A percentile compares a stretch with the other conserved stretches of the same genome.
These are phyloP conservation scores for Cladosporium austrohemisphaericum DNA, from an alignment of 2,329 filamentous ascomycete species.

Conservation along the genomic window DNA sequence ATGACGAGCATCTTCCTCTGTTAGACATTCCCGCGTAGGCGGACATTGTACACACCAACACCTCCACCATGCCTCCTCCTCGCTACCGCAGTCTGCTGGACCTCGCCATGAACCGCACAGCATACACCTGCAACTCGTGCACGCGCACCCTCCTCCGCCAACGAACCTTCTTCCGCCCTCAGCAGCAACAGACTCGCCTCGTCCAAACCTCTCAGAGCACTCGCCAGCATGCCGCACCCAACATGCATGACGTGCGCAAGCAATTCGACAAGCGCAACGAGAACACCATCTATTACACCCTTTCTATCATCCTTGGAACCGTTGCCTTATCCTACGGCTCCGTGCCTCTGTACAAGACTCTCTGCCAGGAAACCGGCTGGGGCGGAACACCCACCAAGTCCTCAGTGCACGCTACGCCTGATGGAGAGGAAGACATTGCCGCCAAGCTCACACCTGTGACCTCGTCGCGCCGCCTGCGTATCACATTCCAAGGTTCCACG, in stretches of 20 bases:
- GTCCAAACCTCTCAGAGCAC: slow-evolving; percentile 10
- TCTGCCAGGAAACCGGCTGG: slow-evolving; percentile 85
- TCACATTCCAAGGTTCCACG: slow-evolving; percentile 93
- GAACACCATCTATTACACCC: slow-evolving; percentile 67
- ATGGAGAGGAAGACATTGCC: slow-evolving; percentile 53
- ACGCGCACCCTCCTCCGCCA: slow-evolving; percentile 6
- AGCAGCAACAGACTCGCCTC: slow-evolving; percentile 10
- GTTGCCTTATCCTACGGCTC: slow-evolving; percentile 78
- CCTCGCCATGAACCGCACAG: slow-evolving; percentile 20
- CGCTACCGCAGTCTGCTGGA: slow-evolving; percentile 29
- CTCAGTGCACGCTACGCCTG: slow-evolving; percentile 56
- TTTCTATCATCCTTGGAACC: slow-evolving; percentile 74
- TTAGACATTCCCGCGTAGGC: too few relatives aligned
- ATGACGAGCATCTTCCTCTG: too few relatives aligned
- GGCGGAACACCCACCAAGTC: slow-evolving; percentile 88
- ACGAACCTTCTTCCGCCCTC: slow-evolving; percentile 11
- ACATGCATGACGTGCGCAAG: slow-evolving; percentile 58
- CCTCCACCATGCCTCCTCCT: slow-evolving; percentile 27
- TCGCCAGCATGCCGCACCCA: slow-evolving; percentile 36
- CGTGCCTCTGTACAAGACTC: slow-evolving; percentile 86
- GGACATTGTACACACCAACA: too few relatives aligned
- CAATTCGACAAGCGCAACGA: slow-evolving; percentile 44
- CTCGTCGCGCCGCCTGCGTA: slow-evolving; percentile 77
- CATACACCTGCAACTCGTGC: slow-evolving; percentile 11
- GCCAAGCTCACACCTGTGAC: slow-evolving; percentile 76